A percentile compares a stretch with the other conserved stretches of the same genome.
Evolutionary conservation across 352 stramenopile species (phyloP).

Genomic region (Phytophthora ohioensis): DNA sequence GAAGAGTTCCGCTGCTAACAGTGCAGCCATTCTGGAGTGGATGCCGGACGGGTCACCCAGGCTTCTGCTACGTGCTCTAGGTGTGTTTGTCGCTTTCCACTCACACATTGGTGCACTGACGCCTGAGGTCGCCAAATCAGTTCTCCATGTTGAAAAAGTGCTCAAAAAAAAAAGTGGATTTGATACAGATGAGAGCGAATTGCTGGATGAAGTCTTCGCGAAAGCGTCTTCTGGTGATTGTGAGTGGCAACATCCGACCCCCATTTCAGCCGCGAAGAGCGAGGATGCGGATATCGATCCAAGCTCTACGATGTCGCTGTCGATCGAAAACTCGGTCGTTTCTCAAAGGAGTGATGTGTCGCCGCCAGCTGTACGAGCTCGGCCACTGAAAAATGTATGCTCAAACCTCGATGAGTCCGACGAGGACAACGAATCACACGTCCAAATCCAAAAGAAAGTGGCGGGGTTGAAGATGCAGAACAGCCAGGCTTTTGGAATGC

Average conservation of each 20-base stretch:
- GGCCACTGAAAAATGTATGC: constrained; percentile 51
- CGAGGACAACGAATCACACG: constrained; percentile 22
- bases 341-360: constrained; percentile 15
- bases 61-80: constrained; percentile 62
- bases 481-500: background rate
- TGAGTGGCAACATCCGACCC: background rate
- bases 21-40: constrained; percentile 40
- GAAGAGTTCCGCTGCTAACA: constrained; percentile 53
- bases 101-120: constrained; percentile 81
- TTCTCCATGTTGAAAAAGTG: constrained; percentile 74
- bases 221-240: background rate
- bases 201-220: background rate
- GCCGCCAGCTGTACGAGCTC: constrained; percentile 36
- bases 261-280: background rate
- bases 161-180: constrained; percentile 28
- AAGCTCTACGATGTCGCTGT: constrained; percentile 8
- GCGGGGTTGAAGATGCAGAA: background rate
- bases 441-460: background rate
- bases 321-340: constrained; percentile 1
- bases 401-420: constrained; percentile 62
- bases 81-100: constrained; percentile 77
- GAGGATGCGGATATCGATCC: constrained; percentile 6
- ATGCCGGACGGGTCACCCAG: constrained; percentile 58
- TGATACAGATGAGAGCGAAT: background rate
- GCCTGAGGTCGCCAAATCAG: constrained; percentile 65